Evolutionary conservation across 2,329 filamentous ascomycete species (phyloP).

Genomic region (Diaporthe nobilis): DNA sequence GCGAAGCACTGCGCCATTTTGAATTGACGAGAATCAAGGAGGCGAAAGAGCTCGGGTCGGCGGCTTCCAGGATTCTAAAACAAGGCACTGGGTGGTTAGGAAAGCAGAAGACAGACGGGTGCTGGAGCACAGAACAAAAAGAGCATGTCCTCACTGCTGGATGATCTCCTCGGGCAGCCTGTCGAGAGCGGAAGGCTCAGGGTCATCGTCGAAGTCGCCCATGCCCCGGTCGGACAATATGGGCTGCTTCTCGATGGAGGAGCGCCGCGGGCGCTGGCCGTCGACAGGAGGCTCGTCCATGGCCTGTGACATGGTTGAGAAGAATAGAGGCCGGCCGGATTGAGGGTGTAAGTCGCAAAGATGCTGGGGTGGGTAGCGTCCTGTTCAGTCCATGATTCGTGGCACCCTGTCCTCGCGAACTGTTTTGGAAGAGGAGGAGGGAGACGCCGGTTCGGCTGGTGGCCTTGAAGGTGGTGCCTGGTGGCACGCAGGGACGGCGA

Average conservation of each 20-base stretch:
- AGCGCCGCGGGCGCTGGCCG: conserved; percentile 43
- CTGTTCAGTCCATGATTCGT: conserved; percentile 37
- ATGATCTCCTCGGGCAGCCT: conserved; percentile 78
- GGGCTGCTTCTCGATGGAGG: conserved; percentile 54
- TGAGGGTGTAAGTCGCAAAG: conserved; percentile 4
- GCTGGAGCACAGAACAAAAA: conserved; percentile 28
- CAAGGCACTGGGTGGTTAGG: conserved; percentile 22
- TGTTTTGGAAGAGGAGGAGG: not conserved
- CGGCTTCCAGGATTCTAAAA: conserved; percentile 70
- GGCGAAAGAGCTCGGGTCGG: conserved; percentile 75
- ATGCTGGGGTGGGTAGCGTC: not conserved
- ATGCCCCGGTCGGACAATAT: conserved; percentile 45
- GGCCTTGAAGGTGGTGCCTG: not conserved
- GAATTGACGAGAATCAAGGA: conserved; percentile 76
- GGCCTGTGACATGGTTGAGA: conserved; percentile 44
- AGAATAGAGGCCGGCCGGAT: conserved; percentile 7
- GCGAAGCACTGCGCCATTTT: conserved; percentile 75
- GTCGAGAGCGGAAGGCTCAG: conserved; percentile 60
- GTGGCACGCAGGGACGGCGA: not conserved
- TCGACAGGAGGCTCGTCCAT: conserved; percentile 42
- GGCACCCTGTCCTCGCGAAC: conserved; percentile 2
- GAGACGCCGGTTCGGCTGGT: not conserved
- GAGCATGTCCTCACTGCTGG: conserved; percentile 67
- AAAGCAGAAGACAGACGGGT: not conserved
- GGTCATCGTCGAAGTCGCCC: conserved; percentile 39